A percentile compares a stretch with the other conserved stretches of the same genome.
These are phyloP conservation scores for Candida arabinofermentans DNA, from an alignment of 805 yeast genomes.

Conservation along the genomic window DNA sequence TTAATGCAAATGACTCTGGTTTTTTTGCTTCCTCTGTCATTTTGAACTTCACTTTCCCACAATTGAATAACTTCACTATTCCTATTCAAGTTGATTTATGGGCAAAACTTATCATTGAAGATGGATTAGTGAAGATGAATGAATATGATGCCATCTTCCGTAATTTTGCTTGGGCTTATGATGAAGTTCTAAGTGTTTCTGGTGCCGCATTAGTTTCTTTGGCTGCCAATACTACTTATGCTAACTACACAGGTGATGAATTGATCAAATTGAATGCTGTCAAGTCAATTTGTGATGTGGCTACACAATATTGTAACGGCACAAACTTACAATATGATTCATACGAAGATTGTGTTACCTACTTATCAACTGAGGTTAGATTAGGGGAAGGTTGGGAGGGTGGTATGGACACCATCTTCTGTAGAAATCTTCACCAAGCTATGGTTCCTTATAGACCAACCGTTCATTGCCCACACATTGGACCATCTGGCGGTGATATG, in stretches of 20 bases:
- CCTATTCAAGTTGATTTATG: conserved; percentile 18
- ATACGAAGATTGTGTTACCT: conserved; percentile 12
- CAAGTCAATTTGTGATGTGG: conserved; percentile 18
- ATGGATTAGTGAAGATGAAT: conserved; percentile 7
- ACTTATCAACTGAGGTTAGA: conserved; percentile 2
- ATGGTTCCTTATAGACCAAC: conserved; percentile 21
- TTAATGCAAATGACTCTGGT: conserved; percentile 10
- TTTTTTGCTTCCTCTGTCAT: conserved; percentile 11
- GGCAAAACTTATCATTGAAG: conserved; percentile 4
- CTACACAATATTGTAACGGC: conserved; percentile 17
- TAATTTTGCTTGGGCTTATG: conserved; percentile 15
- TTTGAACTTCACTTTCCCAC: conserved; percentile 13
- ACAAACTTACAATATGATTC: conserved; percentile 15
- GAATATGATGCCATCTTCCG: conserved; percentile 22
- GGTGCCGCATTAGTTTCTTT: conserved; percentile 5
- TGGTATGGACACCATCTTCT: conserved; percentile 24
- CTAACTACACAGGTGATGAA: conserved; percentile 2
- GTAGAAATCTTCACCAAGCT: conserved; percentile 24
- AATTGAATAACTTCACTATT: conserved; percentile 6
- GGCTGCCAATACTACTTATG: conserved; percentile 1
- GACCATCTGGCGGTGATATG: conserved; percentile 26
- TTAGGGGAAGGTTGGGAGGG: conserved; percentile 24
- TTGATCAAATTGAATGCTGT: conserved; percentile 7
- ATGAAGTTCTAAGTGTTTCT: conserved; percentile 3
- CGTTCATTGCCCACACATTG: conserved; percentile 25